Conservation (phyloP, 2,329 filamentous ascomycete species). For the Xenoacremonium recifei region DNA sequence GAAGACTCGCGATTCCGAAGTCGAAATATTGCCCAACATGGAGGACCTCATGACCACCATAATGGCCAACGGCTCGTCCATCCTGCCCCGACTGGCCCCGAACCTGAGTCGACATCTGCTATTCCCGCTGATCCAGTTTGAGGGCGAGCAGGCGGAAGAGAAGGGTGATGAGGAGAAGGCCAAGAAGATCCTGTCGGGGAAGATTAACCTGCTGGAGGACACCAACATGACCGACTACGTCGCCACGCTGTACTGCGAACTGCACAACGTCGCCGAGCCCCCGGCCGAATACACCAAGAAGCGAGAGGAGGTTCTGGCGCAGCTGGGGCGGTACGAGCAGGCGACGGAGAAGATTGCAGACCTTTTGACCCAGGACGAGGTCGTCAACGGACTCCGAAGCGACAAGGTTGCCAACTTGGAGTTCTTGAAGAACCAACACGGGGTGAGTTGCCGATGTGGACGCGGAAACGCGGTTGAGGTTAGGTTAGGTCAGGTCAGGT, state of each 20-base stretch:
- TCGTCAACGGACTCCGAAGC: constrained; percentile 85
- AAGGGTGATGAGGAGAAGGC: constrained; percentile 57
- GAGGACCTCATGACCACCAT: constrained; percentile 50
- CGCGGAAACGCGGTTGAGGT: constrained; percentile 2
- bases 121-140: constrained; percentile 94
- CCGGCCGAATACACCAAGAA: constrained; percentile 86
- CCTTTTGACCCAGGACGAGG: constrained; percentile 82
- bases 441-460: constrained; percentile 51
- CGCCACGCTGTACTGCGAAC: constrained; percentile 84
- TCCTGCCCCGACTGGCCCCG: constrained; percentile 85
- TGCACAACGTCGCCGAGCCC: constrained; percentile 74
- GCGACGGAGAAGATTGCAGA: constrained; percentile 87
- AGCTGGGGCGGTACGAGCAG: constrained; percentile 80
- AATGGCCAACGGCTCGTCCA: constrained; percentile 66
- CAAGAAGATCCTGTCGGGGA: constrained; percentile 75
- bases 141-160: constrained; percentile 78
- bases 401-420: constrained; percentile 99
- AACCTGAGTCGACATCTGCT: constrained; percentile 95
- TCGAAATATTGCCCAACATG: constrained; percentile 30
- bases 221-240: constrained; percentile 99
- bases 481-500: constrained; percentile 7
- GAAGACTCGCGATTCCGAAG: constrained; percentile 9
- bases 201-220: constrained; percentile 91
- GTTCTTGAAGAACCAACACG: constrained; percentile 95
- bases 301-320: constrained; percentile 82